Base-by-base conservation (phyloP, 208 protist genomes). In the Acanthamoeba sp. region DNA sequence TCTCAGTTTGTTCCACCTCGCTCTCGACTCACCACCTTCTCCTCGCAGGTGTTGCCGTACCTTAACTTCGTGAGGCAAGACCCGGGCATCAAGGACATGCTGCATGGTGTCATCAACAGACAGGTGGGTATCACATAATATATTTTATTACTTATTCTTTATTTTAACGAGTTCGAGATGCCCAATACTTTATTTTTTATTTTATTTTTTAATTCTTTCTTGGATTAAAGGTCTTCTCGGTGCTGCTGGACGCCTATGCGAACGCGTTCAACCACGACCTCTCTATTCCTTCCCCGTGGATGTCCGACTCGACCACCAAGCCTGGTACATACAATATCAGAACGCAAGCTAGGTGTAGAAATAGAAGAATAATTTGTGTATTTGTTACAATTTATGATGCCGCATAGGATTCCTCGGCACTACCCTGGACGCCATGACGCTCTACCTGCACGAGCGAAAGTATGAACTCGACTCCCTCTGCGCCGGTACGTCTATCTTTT, bases 221-320 rank as follows among this genome's bases (percentile, higher is more conserved):
- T 24, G 5, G 6, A n/a, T 62, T n/a, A 69, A 12, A n/a, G 69
- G 69, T 84, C 32, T 27, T 45, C 7, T 88, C 55, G 20, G 94
- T 97, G 36, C 57, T 96, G 7, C 10, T 93, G 36, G 96, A 97
- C 91, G 52, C 94, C 16, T 97, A 97, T 89, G 95, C 96, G 5
- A 97, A 97, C 38, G 93, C 96, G 10, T 97, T 97, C 91, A 80
- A 80, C 71, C 71, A n/a, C 40, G 71, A 80, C 71, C 29, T 80
- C 34, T 80, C 71, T 14, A 48, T 38, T 0, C 36, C 71, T 14
- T 80, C 71, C 14, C 71, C 71, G 6, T 80, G 71, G 71, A 80
- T 80, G 71, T 80, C 71, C 36, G 71, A 80, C 36, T 38, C 71
- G 18, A 80, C 71, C 36, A 80, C 71, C 40, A 80, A 80, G 40